Evolutionary conservation across 2,329 filamentous ascomycete genomes (phyloP), one percentile per base, ranked within the genome.

Genomic region (Beauveria sp.): DNA sequence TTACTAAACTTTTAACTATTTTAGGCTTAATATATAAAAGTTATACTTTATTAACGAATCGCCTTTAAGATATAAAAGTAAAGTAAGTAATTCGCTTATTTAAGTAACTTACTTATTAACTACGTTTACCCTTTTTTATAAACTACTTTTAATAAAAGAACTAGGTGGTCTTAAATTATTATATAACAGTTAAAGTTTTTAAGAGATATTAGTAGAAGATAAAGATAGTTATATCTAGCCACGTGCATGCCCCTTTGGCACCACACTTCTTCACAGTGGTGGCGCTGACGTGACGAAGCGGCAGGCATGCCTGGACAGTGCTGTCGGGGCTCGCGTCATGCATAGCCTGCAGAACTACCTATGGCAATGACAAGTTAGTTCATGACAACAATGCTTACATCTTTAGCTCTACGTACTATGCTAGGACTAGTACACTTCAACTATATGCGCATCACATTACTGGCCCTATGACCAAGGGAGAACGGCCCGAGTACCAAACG

Each of bases 221-320:
- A 24, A 24, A 24, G 22, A 24, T 5, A 2, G 30, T 55, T 16
- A 42, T 49, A 40, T 51, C 42, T 12, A 55, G n/a, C 9, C n/a
- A 55, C 10, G 26, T 1, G 8, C 5, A 22, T 12, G 58, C 42
- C 24, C 74, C 73, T 0, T 61, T 74, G 5, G 68, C 65, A 40
- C 75, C 75, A 3, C 78, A 79, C 66, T 75, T 78, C 61, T 78
- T 79, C 62, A n/a, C 71, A 8, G 71, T 60, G 72, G 72, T 2
- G 67, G 62, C 46, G 7, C 53, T 6, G 69, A 60, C 8, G 56
- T 58, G 10, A 72, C 69, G 16, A 65, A 10, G 47, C 67, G 70
- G 34, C 74, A 77, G 63, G 74, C 71, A 57, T 68, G 68, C 51
- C 72, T 75, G 53, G 69, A 78, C 62, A 73, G 75, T 43, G 74